Base-by-base conservation (phyloP, 108 stramenopile species). In the Parietichytrium sp. region DNA sequence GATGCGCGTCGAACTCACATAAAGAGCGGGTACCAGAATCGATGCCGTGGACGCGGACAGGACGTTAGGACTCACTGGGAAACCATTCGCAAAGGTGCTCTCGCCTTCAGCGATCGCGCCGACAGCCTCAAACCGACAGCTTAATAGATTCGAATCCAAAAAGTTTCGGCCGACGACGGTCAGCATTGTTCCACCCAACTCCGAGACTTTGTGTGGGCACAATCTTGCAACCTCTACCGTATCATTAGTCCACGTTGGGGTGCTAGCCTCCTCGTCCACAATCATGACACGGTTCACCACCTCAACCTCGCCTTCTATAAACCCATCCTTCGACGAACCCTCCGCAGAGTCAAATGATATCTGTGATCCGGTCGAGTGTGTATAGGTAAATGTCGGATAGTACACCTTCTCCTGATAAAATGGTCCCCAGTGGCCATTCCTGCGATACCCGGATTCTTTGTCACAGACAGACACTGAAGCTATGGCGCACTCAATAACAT, bases 151-250 rank as follows among this genome's bases (percentile, higher is more conserved):
- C 8, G 51, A 47, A 42, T 92, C 90, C 15, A 53, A 53, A 79
- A 94, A 94, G 84, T 94, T 94, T 20, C 93, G 91, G 4, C 93
- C 93, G 29, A 94, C 84, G 33, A 94, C 79, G 51, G 84, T 91
- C 15, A 91, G 77, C 3, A 52, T 12, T 18, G 84, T 55, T 7
- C 42, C 81, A 26, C 52, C 86, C 12, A 45, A 51, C 29, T 82
- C 79, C 20, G 83, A 25, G 18, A 85, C 91, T 47, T 89, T 89
- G 25, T 80, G 27, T 45, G 94, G 93, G 81, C 94, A 94, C 15
- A 89, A 33, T 10, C 94, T 85, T 27, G 90, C 86, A 10, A 93
- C 91, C 54, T 93, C 90, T 18, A 93, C 48, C n/a, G 92, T 93
- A 52, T 92, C 90, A 83, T 93, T 93, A 29, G 50, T 78, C 93